Evolutionary conservation across 371 early-diverging fungal species (phyloP).

Genomic region (Dichotomocladium elegans): DNA sequence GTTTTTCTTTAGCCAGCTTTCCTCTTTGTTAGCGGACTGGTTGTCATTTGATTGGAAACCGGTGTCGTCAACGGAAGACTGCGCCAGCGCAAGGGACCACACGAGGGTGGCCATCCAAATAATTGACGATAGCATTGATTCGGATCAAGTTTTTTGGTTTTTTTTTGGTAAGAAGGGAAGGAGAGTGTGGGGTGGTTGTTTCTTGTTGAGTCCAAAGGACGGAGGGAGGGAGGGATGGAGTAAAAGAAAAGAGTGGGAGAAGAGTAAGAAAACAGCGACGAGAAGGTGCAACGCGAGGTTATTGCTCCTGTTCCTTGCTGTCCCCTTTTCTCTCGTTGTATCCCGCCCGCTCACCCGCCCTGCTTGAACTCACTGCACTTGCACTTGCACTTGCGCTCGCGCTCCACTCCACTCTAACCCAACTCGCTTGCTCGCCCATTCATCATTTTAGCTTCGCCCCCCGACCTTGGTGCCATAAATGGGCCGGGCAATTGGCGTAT

Average conservation of each 20-base stretch:
- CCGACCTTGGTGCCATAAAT: too few species aligned
- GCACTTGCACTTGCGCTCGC: too few species aligned
- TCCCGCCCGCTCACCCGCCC: background rate
- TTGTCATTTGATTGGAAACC: constrained; percentile 10
- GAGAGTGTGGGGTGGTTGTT: background rate
- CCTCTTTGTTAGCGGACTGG: constrained; percentile 1
- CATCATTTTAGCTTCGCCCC: background rate
- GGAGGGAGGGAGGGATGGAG: background rate
- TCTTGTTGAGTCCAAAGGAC: background rate
- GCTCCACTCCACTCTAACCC: too few species aligned
- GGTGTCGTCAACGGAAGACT: constrained; percentile 5
- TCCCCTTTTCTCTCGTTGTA: background rate
- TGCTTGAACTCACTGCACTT: background rate
- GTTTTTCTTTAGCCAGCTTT: constrained; percentile 20
- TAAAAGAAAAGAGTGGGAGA: background rate
- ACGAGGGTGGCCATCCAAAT: background rate
- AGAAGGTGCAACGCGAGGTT: background rate
- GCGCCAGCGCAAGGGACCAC: constrained; percentile 10
- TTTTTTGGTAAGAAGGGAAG: background rate
- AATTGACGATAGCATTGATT: background rate
- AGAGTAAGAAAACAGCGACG: background rate
- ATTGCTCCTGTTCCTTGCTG: background rate
- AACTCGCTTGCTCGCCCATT: background rate
- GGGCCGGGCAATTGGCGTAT: background rate
- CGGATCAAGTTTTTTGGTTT: background rate